phyloP scores from a whole-genome alignment of 106 monocot species.

The Dendrobium chrysotoxum region DNA sequence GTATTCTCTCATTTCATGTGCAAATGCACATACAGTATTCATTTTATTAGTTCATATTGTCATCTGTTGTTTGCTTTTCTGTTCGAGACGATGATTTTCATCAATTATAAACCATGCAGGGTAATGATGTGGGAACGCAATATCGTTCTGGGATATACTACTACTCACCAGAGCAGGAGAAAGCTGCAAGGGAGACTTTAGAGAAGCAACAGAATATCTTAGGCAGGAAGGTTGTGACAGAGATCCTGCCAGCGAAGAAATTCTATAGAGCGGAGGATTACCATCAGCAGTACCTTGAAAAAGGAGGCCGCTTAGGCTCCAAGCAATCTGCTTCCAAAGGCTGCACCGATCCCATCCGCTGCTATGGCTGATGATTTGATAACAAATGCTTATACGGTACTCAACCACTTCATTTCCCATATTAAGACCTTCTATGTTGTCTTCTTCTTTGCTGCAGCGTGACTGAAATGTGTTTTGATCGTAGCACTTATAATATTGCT shows the following conservation, averaged over 20 bases:
- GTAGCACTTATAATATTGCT: too few relatives aligned
- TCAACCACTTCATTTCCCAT: not conserved
- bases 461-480: too few relatives aligned
- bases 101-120: constrained; percentile 27
- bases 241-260: constrained; percentile 69
- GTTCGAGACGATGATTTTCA: not conserved
- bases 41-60: too few relatives aligned
- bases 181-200: constrained; percentile 38
- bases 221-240: constrained; percentile 55
- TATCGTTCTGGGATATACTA: constrained; percentile 78
- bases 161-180: constrained; percentile 67
- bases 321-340: constrained; percentile 17
- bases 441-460: not conserved
- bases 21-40: too few relatives aligned
- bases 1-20: too few relatives aligned
- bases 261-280: constrained; percentile 70
- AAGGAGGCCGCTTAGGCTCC: constrained; percentile 43
- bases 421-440: not conserved
- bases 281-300: constrained; percentile 75
- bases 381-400: not conserved
- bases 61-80: not conserved
- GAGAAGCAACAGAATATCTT: constrained; percentile 41
- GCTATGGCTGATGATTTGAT: constrained; percentile 15
- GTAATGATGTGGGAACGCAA: constrained; percentile 61
- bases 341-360: constrained; percentile 24